These are phyloP conservation scores for Orbilia oligospora DNA, from an alignment of 2,329 filamentous ascomycete genomes.

Conservation along the genomic window DNA sequence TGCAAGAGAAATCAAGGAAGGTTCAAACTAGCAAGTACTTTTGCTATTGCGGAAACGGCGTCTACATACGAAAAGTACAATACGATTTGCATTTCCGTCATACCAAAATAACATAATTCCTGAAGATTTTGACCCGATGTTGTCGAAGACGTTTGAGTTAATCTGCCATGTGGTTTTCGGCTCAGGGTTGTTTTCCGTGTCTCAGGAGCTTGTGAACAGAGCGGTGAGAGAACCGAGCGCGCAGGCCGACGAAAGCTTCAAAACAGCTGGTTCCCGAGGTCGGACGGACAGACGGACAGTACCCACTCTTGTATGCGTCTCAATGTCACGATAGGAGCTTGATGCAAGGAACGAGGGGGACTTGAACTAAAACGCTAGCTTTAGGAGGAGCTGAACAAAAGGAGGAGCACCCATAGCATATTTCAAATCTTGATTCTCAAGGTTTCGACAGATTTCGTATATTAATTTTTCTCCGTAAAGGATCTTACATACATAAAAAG, in stretches of 20 bases:
- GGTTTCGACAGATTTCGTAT: not conserved
- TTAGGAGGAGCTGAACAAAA: constrained; percentile 8
- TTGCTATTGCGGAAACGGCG: not conserved
- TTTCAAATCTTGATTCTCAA: not conserved
- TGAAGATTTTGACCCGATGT: not conserved
- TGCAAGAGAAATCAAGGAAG: not conserved
- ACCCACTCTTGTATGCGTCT: constrained; percentile 11
- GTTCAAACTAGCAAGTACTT: not conserved
- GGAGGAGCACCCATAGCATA: not conserved
- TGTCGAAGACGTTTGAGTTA: not conserved
- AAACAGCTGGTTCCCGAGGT: constrained; percentile 18
- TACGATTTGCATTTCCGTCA: not conserved
- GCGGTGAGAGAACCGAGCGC: constrained; percentile 19
- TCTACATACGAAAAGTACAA: constrained; percentile 12
- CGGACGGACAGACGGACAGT: constrained; percentile 3
- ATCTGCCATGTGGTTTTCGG: constrained; percentile 19
- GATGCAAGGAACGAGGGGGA: not conserved
- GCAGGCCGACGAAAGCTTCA: constrained; percentile 4
- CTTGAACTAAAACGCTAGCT: not conserved
- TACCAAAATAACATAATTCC: not conserved
- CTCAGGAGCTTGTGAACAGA: constrained; percentile 22
- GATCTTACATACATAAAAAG: too few species aligned
- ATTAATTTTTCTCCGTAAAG: too few species aligned
- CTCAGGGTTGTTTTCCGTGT: constrained; percentile 31
- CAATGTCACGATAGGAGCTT: constrained; percentile 22